phyloP scores from a whole-genome alignment of 2,329 filamentous ascomycete genomes.

The Dothideomycetidae sp. region DNA sequence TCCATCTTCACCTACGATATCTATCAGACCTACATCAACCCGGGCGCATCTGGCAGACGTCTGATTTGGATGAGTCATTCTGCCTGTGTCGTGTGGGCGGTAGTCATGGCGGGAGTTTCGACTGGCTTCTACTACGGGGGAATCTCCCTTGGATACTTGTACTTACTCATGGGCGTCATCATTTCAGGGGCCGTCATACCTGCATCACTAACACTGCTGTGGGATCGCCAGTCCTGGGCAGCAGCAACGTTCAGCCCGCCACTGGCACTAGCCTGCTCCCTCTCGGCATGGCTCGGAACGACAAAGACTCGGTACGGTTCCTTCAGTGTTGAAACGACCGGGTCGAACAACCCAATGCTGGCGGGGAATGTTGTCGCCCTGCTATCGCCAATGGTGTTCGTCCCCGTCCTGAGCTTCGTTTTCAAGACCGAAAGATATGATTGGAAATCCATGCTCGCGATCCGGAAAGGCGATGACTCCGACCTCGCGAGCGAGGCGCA shows the following conservation, averaged over 20 bases:
- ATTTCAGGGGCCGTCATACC: conserved; percentile 67
- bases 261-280: conserved; percentile 51
- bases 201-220: conserved; percentile 64
- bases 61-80: conserved; percentile 70
- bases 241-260: conserved; percentile 57
- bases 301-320: conserved; percentile 48
- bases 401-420: conserved; percentile 58
- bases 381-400: conserved; percentile 59
- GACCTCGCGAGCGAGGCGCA: conserved; percentile 51
- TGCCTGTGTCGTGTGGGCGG: conserved; percentile 57
- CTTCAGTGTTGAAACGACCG: conserved; percentile 60
- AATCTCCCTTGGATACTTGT: conserved; percentile 78
- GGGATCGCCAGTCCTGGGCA: conserved; percentile 64
- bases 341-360: conserved; percentile 63
- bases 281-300: conserved; percentile 68
- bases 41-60: conserved; percentile 55
- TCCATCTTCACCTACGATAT: conserved; percentile 79
- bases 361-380: conserved; percentile 75
- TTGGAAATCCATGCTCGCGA: conserved; percentile 69
- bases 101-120: conserved; percentile 64
- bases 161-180: conserved; percentile 82
- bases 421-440: conserved; percentile 68
- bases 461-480: conserved; percentile 64
- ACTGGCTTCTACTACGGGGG: conserved; percentile 48
- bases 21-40: conserved; percentile 76